These are phyloP conservation scores for Aspergillus sparsus DNA, from an alignment of 495 filamentous ascomycete genomes.

Conservation along the genomic window DNA sequence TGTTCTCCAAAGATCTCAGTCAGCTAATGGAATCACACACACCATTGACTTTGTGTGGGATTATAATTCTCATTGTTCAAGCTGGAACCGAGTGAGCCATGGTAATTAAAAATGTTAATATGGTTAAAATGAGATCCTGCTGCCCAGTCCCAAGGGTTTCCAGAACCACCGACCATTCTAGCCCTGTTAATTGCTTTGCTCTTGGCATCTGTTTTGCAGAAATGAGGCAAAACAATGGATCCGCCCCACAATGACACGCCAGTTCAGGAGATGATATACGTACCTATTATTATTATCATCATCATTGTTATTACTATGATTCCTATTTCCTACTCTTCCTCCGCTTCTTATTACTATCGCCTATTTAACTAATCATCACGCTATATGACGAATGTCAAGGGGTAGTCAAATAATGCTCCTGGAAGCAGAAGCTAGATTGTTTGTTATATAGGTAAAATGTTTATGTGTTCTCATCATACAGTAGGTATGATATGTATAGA, in stretches of 20 bases:
- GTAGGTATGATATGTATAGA: too few species aligned
- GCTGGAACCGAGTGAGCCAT: background rate
- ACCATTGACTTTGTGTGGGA: background rate
- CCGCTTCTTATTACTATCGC: too few species aligned
- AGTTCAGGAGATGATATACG: constrained; percentile 14
- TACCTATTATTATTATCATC: constrained; percentile 4
- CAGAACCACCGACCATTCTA: constrained; percentile 8
- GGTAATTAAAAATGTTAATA: background rate
- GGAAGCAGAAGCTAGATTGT: too few species aligned
- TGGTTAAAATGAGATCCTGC: background rate
- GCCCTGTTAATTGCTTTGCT: constrained; percentile 2
- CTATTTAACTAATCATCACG: too few species aligned
- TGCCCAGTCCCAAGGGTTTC: background rate
- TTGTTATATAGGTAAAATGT: too few species aligned
- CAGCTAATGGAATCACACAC: too few species aligned
- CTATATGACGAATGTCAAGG: too few species aligned
- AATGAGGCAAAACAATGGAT: constrained; percentile 5
- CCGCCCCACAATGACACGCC: constrained; percentile 17
- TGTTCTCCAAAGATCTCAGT: too few species aligned
- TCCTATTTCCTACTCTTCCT: too few species aligned
- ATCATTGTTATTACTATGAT: background rate
- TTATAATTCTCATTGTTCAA: background rate
- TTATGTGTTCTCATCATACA: too few species aligned
- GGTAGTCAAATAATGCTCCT: too few species aligned
- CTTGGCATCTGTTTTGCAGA: constrained; percentile 1